Conservation (phyloP, 257 asterid species). For the Solanum acaule region DNA sequence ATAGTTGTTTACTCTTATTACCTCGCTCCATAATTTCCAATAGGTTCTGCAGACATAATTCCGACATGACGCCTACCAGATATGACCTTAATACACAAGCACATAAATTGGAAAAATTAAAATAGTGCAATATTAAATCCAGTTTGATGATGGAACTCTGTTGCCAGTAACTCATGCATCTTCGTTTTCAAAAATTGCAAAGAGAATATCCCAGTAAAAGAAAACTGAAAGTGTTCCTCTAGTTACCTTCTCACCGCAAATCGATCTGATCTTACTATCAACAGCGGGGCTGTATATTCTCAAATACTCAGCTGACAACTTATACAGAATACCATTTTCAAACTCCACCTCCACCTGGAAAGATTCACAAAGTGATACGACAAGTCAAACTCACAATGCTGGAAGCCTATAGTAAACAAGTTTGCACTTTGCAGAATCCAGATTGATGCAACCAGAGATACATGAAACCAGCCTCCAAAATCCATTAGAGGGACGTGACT, state of each 20-base stretch:
- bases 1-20: constrained; percentile 9
- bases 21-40: constrained; percentile 97
- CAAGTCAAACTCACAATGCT: not conserved
- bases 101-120: not conserved
- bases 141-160: not conserved
- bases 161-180: no score
- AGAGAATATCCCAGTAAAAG: not conserved
- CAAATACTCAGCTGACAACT: constrained; percentile 73
- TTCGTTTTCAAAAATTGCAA: no score
- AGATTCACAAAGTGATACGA: not conserved
- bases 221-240: not conserved
- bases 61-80: constrained; percentile 86
- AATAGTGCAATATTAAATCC: not conserved
- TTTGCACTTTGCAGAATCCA: not conserved
- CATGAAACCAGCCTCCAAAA: not conserved
- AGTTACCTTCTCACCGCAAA: constrained; percentile 79
- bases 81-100: constrained; percentile 57
- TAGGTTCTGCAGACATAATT: constrained; percentile 92
- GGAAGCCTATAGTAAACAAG: not conserved
- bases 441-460: not conserved
- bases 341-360: constrained; percentile 71
- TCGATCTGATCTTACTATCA: constrained; percentile 78
- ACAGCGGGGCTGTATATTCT: constrained; percentile 82
- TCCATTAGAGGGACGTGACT: not conserved
- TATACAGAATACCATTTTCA: constrained; percentile 40